Conservation (phyloP, 768 basidiomycete genomes). For the Nevesoporus exiguus region DNA sequence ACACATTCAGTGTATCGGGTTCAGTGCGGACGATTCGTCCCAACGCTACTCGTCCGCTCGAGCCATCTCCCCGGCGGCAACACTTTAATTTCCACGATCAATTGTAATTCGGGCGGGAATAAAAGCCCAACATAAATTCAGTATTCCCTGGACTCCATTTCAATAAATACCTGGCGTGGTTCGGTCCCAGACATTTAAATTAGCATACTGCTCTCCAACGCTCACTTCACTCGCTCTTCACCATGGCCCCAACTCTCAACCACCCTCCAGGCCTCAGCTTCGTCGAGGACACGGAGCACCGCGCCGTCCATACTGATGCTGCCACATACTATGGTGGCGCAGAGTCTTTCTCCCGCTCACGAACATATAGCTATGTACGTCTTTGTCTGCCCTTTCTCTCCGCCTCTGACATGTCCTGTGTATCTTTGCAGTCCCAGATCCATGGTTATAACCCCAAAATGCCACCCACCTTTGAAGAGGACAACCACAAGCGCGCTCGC, state of each 20-base stretch:
- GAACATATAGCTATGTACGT: constrained; percentile 85
- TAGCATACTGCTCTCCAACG: neutral
- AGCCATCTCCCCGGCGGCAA: neutral
- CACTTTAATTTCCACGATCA: constrained; percentile 18
- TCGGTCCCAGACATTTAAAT: neutral
- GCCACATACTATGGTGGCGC: constrained; percentile 79
- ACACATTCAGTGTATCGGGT: too few species aligned
- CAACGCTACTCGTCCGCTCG: neutral
- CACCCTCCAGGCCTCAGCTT: constrained; percentile 67
- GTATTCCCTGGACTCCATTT: constrained; percentile 8
- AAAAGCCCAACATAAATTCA: constrained; percentile 16
- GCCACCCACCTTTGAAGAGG: constrained; percentile 71
- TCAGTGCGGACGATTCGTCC: neutral
- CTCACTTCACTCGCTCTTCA: neutral
- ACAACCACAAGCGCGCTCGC: constrained; percentile 67
- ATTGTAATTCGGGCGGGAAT: constrained; percentile 12
- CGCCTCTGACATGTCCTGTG: constrained; percentile 18
- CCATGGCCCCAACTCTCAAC: constrained; percentile 62
- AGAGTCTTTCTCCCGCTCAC: constrained; percentile 74
- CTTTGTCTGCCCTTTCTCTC: constrained; percentile 1
- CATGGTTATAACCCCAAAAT: constrained; percentile 71
- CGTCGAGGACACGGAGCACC: constrained; percentile 54
- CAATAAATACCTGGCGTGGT: neutral
- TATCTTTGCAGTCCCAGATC: constrained; percentile 54
- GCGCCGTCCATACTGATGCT: constrained; percentile 61